Evolutionary conservation across 192 early-diverging fungal genomes (phyloP), one percentile per base, ranked within the genome.

Genomic region (Linnemannia zychae): DNA sequence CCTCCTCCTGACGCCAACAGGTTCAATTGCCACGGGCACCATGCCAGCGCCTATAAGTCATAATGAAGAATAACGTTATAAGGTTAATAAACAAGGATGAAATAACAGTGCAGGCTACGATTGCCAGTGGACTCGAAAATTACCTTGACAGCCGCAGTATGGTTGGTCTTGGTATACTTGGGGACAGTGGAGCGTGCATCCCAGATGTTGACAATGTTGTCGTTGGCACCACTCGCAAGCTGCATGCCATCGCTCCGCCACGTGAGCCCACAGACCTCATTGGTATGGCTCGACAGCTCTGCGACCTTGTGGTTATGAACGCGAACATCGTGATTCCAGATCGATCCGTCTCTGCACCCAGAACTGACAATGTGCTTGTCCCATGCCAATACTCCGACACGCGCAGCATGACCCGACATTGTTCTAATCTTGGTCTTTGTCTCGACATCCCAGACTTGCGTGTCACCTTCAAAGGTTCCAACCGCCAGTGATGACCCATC

Each of bases 261-360:
- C 69, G 94, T 92, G 20, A 99, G 88, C 7, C 97, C 98, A 87
- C 97, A 98, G 7, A 99, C 96, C 76, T 95, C 92, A 38, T 87
- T 88, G 22, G 90, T 90, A 88, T 99, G 98, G 2, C 89, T 92
- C 16, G 87, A 33, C 17, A 97, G 81, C 84, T 95, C 94, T 0
- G 91, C 91, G 0, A 92, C 89, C 73, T 95, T 97, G 85, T 99
- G 97, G 49, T 94, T 90, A 0, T 94, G 93, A 33, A 95, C 77
- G n/a, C 98, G 94, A 4, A 98, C 97, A 74, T 99, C 98, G 70
- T 99, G 98, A 86, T 98, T 90, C 93, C 94, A 98, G 78, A 99
- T 97, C 49, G 91, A 94, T 15, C 97, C 97, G 88, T 99, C 97
- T 60, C 93, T 90, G 71, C 94, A 95, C 0, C 98, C 98, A 1